A percentile compares a stretch with the other conserved stretches of the same genome.
phyloP scores from a whole-genome alignment of 495 filamentous ascomycete genomes.

The Xylaria venustula region DNA sequence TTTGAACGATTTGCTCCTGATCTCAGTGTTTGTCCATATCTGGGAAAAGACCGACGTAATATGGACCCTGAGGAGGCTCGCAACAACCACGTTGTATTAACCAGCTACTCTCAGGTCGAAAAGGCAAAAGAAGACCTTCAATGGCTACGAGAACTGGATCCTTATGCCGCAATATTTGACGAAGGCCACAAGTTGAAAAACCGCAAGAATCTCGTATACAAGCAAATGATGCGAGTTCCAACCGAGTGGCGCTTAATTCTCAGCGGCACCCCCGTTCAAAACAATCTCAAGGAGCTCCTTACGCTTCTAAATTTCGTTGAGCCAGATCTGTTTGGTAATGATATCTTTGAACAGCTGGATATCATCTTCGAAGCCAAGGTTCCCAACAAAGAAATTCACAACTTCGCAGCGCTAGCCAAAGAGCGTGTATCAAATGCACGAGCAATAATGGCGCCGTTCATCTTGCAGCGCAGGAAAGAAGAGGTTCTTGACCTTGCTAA shows the following conservation, averaged over 20 bases:
- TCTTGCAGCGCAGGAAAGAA: conserved; percentile 88
- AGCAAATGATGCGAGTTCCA: conserved; percentile 72
- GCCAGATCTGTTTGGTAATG: conserved; percentile 72
- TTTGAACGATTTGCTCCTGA: conserved; percentile 82
- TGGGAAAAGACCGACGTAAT: conserved; percentile 59
- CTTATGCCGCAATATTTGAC: conserved; percentile 78
- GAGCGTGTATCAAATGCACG: conserved; percentile 83
- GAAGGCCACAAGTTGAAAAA: conserved; percentile 94
- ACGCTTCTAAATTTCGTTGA: conserved; percentile 89
- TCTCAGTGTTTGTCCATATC: conserved; percentile 76
- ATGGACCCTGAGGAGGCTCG: conserved; percentile 58
- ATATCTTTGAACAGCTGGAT: conserved; percentile 67
- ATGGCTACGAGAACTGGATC: conserved; percentile 38
- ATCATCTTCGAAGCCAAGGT: conserved; percentile 89
- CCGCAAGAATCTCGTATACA: conserved; percentile 73
- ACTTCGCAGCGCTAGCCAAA: conserved; percentile 73
- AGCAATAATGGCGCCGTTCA: conserved; percentile 92
- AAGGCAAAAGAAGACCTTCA: conserved; percentile 36
- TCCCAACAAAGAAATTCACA: conserved; percentile 69
- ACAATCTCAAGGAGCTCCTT: conserved; percentile 89
- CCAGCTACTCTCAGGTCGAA: conserved; percentile 67
- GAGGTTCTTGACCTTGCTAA: conserved; percentile 87
- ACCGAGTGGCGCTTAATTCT: conserved; percentile 79
- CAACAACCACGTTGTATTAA: conserved; percentile 79
- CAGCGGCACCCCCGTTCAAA: conserved; percentile 93